These are phyloP conservation scores for Oropetium thomaeum DNA, from an alignment of 176 grass and related monocot species.

Conservation along the genomic window DNA sequence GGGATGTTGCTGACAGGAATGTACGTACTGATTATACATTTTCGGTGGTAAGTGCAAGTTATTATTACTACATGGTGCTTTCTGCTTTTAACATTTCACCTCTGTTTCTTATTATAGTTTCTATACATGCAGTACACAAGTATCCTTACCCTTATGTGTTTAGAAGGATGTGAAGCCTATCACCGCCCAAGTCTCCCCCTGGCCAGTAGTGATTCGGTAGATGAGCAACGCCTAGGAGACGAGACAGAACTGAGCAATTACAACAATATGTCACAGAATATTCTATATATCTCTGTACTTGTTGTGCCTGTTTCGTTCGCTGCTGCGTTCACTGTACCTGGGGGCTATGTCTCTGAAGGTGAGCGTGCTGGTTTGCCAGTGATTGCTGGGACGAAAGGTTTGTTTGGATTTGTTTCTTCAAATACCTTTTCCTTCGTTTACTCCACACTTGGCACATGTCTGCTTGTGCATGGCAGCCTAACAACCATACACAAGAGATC, in stretches of 20 bases:
- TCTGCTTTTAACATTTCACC: background rate
- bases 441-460: background rate
- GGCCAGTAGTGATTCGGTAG: background rate
- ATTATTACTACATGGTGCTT: background rate
- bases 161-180: background rate
- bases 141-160: background rate
- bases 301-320: background rate
- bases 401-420: background rate
- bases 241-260: background rate
- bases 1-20: conserved; percentile 30
- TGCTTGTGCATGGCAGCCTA: background rate
- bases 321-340: background rate
- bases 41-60: background rate
- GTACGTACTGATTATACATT: background rate
- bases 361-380: background rate
- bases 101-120: background rate
- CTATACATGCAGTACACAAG: background rate
- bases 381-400: background rate
- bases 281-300: background rate
- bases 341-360: background rate
- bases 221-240: background rate
- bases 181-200: background rate
- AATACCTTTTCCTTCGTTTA: background rate
- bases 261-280: background rate
- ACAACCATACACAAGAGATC: background rate